Percentiles rank a stretch among this genome's conserved stretches.
These are phyloP conservation scores for Phytophthora pluvialis DNA, from an alignment of 352 stramenopile genomes.

Conservation along the genomic window DNA sequence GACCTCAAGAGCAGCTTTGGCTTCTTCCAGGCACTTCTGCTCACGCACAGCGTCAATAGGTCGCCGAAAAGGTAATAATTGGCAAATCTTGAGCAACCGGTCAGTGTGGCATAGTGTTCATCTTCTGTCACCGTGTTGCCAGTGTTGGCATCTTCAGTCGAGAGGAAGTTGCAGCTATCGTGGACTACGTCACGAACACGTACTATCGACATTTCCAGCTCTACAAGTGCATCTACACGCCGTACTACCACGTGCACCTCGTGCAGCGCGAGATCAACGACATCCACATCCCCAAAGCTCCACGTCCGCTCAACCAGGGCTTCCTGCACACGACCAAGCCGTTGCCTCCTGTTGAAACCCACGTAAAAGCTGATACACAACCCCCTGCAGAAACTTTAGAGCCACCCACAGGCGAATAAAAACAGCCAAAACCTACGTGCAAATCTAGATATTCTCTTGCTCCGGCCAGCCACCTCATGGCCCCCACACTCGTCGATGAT, in stretches of 20 bases:
- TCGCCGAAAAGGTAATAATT: conserved; percentile 63
- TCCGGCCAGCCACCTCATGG: conserved; percentile 4
- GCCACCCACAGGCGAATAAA: conserved; percentile 5
- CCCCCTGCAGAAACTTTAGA: conserved; percentile 6
- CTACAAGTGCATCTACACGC: conserved; percentile 85
- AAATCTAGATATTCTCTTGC: conserved; percentile 42
- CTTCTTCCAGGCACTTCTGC: conserved; percentile 64
- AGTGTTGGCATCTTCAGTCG: conserved; percentile 68
- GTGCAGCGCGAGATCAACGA: conserved; percentile 53
- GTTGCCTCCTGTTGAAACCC: conserved; percentile 4
- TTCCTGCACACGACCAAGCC: conserved; percentile 41
- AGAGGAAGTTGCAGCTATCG: conserved; percentile 55
- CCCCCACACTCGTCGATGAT: not conserved
- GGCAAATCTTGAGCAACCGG: not conserved
- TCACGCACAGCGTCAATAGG: conserved; percentile 73
- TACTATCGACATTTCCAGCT: conserved; percentile 86
- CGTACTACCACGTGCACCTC: conserved; percentile 59
- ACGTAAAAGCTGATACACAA: conserved; percentile 2
- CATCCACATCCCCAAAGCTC: conserved; percentile 46
- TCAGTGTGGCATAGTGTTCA: conserved; percentile 3
- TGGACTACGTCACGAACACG: conserved; percentile 78
- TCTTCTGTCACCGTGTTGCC: not conserved
- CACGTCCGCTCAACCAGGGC: conserved; percentile 44
- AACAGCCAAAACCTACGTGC: conserved; percentile 14
- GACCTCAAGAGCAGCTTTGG: conserved; percentile 60